Conservation (phyloP, 2,329 filamentous ascomycete genomes). For the Clarireedia monteithiana region DNA sequence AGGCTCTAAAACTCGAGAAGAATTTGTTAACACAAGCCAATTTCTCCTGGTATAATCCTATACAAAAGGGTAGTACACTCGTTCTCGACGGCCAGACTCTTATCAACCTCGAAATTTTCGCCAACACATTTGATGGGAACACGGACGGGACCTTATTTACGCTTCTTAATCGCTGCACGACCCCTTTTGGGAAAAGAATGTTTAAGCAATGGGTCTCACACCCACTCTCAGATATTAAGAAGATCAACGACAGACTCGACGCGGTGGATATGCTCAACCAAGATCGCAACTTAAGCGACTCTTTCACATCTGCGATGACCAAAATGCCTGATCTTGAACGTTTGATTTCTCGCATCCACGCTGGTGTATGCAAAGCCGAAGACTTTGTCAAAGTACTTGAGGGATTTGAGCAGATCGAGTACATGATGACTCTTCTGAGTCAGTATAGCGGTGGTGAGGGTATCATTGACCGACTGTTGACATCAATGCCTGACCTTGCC, state of each 20-base stretch:
- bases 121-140: conserved; percentile 84
- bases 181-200: conserved; percentile 92
- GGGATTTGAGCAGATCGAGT: conserved; percentile 96
- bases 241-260: conserved; percentile 90
- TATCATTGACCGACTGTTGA: conserved; percentile 75
- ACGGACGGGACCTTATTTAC: conserved; percentile 80
- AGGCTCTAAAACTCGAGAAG: conserved; percentile 78
- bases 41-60: conserved; percentile 87
- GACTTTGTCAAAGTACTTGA: conserved; percentile 93
- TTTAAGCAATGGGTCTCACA: conserved; percentile 98
- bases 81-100: conserved; percentile 93
- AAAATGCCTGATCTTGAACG: conserved; percentile 93
- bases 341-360: conserved; percentile 89
- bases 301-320: conserved; percentile 79
- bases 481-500: conserved; percentile 76
- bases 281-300: conserved; percentile 71
- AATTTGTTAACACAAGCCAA: conserved; percentile 84
- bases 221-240: conserved; percentile 75
- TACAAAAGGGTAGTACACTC: conserved; percentile 78
- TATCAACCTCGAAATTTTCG: conserved; percentile 95
- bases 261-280: conserved; percentile 89
- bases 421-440: conserved; percentile 75
- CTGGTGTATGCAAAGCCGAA: conserved; percentile 78
- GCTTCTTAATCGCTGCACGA: conserved; percentile 88
- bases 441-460: conserved; percentile 71